Conservation (phyloP, 257 asterid species). For the Solanum lignicaule region DNA sequence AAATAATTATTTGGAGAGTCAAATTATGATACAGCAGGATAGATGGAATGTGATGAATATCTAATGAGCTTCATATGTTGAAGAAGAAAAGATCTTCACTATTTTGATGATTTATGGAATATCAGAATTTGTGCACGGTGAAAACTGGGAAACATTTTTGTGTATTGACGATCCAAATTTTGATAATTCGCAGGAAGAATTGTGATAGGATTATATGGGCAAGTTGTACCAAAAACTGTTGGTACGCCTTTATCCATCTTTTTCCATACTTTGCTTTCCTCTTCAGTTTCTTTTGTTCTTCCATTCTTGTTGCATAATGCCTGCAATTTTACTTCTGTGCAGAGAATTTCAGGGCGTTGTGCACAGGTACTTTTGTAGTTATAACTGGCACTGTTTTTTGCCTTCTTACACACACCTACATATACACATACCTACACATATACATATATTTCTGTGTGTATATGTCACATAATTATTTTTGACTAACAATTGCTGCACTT, state of each 20-base stretch:
- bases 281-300: background rate
- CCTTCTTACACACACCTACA: background rate
- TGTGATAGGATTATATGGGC: constrained; percentile 79
- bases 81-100: background rate
- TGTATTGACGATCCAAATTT: background rate
- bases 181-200: constrained; percentile 58
- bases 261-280: background rate
- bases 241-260: constrained; percentile 36
- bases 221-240: constrained; percentile 85
- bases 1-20: background rate
- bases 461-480: background rate
- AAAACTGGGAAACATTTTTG: background rate
- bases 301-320: constrained; percentile 1
- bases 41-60: background rate
- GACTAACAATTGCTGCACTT: background rate
- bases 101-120: background rate
- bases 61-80: background rate
- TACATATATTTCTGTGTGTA: background rate
- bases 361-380: constrained; percentile 66
- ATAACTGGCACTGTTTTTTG: background rate
- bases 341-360: constrained; percentile 94
- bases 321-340: constrained; percentile 21
- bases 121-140: background rate
- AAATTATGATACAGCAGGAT: background rate
- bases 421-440: background rate